Percentiles rank a stretch among this genome's conserved stretches.
phyloP scores from a whole-genome alignment of 2,329 filamentous ascomycete species.

The Xylariaceae sp. region DNA sequence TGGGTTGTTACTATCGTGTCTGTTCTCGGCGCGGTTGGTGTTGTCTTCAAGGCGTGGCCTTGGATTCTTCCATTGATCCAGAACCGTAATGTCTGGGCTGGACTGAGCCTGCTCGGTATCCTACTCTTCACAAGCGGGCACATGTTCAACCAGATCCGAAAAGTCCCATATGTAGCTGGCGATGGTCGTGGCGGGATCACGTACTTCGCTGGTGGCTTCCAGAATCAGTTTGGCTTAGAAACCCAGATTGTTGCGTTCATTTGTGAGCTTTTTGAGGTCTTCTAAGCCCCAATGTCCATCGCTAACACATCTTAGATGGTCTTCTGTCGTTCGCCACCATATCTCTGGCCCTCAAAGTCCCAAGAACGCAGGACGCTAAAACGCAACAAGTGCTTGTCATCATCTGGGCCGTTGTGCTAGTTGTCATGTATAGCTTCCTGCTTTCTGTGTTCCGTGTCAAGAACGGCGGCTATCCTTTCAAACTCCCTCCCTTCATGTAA shows the following conservation, averaged over 20 bases:
- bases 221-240: constrained; percentile 89
- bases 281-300: background rate
- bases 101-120: constrained; percentile 80
- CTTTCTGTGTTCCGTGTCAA: constrained; percentile 91
- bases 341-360: constrained; percentile 85
- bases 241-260: constrained; percentile 92
- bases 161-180: constrained; percentile 85
- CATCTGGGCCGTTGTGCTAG: constrained; percentile 71
- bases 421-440: constrained; percentile 88
- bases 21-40: constrained; percentile 65
- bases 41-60: constrained; percentile 66
- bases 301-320: constrained; percentile 41
- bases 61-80: constrained; percentile 78
- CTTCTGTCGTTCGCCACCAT: constrained; percentile 87
- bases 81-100: constrained; percentile 92
- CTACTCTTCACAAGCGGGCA: constrained; percentile 93
- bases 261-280: constrained; percentile 59
- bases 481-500: constrained; percentile 80
- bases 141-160: constrained; percentile 99
- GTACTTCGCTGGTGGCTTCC: constrained; percentile 90
- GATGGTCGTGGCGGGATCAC: constrained; percentile 80
- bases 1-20: constrained; percentile 65
- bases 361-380: constrained; percentile 74
- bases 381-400: constrained; percentile 78
- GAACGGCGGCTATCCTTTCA: constrained; percentile 93